phyloP scores from a whole-genome alignment of 352 stramenopile species.

The Pythium coloratum region DNA sequence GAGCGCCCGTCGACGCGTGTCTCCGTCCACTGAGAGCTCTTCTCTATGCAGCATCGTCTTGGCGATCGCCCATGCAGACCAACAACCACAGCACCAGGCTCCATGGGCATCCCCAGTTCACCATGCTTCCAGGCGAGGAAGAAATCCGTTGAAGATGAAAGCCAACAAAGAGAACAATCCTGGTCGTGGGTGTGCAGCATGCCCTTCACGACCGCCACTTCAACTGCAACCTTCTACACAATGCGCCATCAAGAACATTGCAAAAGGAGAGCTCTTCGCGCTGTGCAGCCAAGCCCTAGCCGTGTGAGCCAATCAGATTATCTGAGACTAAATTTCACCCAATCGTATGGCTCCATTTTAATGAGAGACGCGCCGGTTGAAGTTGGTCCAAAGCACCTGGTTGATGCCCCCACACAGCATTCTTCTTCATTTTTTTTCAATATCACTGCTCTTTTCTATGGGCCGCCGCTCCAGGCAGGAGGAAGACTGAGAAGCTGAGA shows the following conservation, averaged over 20 bases:
- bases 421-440: slow-evolving; percentile 20
- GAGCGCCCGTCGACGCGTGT: slow-evolving; percentile 7
- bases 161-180: slow-evolving; percentile 1
- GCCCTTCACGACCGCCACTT: slow-evolving; percentile 1
- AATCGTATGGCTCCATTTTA: slow-evolving; percentile 34
- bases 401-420: slow-evolving; percentile 1
- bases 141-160: background rate
- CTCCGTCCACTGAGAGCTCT: slow-evolving; percentile 5
- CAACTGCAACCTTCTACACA: slow-evolving; percentile 25
- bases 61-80: background rate
- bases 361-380: slow-evolving; percentile 28
- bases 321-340: slow-evolving; percentile 7
- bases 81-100: background rate
- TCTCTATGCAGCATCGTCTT: slow-evolving; percentile 13
- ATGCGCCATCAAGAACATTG: background rate
- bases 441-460: slow-evolving; percentile 8
- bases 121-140: background rate
- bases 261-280: slow-evolving; percentile 2
- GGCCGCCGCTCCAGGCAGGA: slow-evolving; percentile 1
- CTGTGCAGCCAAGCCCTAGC: background rate
- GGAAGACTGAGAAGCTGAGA: too few species aligned
- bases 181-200: background rate
- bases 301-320: slow-evolving; percentile 10
- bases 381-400: slow-evolving; percentile 29
- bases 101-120: background rate